Base-by-base conservation (phyloP, 2,329 filamentous ascomycete species). In the Colletotrichum kahawae region DNA sequence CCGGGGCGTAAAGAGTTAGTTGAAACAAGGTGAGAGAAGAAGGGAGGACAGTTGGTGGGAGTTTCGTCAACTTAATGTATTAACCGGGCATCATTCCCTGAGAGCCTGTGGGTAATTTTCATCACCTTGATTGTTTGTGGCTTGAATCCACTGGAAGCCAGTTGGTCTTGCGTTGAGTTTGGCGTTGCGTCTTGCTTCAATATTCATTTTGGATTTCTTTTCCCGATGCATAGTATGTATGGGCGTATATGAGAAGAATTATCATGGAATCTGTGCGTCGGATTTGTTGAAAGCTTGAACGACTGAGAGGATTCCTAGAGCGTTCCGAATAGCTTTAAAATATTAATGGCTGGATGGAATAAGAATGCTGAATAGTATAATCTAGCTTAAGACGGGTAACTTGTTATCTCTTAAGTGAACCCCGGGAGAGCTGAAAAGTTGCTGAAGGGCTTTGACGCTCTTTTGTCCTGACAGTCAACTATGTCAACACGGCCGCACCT, bases 371-470 rank as follows among this genome's bases (percentile, higher is more conserved):
- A 51, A 6, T 5, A 10, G 10, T 21, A 21, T 0, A n/a, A 13
- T 51, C 21, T 21, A n/a, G 5, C 21, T 51, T 21, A 8, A 0
- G 21, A 21, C 18, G n/a, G 0, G 0, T 3, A 51, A 31, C 2
- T 31, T 8, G 29, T 31, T 8, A 31, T 31, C 29, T 31, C 29
- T 31, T 2, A 31, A 31, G 29, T 31, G 5, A 31, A 2, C 2
- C 7, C 29, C 6, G 29, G 29, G 7, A 31, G 29, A 31, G 29
- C 7, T 2, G 12, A 51, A 51, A 7, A 33, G 31, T 12, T 16
- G 12, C n/a, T 18, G n/a, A 5, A 51, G n/a, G n/a, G 13, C 43
- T 21, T 21, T 16, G 13, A 6, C 43, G 9, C 12, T 51, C 12
- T 21, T 51, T 10, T 43, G 18, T 43, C 38, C n/a, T 51, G 43